Evolutionary conservation across 1,139 yeast species (phyloP), one percentile per base, ranked within the genome.

Genomic region (Lodderomyces parapsilosis): DNA sequence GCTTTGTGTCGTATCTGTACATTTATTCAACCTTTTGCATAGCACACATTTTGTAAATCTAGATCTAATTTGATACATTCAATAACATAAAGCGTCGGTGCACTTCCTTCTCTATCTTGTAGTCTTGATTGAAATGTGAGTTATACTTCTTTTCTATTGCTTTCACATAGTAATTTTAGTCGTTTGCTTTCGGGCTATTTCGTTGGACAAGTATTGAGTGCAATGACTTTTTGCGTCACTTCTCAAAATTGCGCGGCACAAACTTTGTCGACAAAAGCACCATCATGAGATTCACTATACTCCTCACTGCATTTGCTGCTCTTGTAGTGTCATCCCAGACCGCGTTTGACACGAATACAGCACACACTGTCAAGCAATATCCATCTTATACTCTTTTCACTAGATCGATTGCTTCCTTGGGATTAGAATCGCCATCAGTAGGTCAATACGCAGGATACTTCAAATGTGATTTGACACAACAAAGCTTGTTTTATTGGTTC

Each of bases 381-480:
- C 39, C 39, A 7, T 13, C 33, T 13, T 24, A 24, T 13, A 36
- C 39, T 11, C 36, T 24, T 6, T 28, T 33, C 19, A 28, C 38
- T 11, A 34, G 15, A 17, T 22, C 28, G 27, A 40, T 35, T 15
- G 36, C 15, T 9, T 30, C 34, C 8, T 22, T 40, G n/a, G 36
- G 31, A 19, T 23, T 40, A 22, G 43, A 40, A 18, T 25, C 28
- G 6, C 34, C 40, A 63, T 65, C 68, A 27, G 86, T 84, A 41
- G 82, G 83, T 59, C 96, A 89, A 63, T 84, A 81, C 60, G 78
- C 94, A 37, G 97, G 97, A 44, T 89, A 90, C 63, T 76, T 90
- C 59, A 96, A 89, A 59, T 83, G 86, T 42, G 81, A 78, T 48
- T 89, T 83, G 43, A 86, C 83, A 52, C 93, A 85, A 57, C 88